Evolutionary conservation across 2,329 filamentous ascomycete species (phyloP).

Genomic region (Xylariomycetidae sp.): DNA sequence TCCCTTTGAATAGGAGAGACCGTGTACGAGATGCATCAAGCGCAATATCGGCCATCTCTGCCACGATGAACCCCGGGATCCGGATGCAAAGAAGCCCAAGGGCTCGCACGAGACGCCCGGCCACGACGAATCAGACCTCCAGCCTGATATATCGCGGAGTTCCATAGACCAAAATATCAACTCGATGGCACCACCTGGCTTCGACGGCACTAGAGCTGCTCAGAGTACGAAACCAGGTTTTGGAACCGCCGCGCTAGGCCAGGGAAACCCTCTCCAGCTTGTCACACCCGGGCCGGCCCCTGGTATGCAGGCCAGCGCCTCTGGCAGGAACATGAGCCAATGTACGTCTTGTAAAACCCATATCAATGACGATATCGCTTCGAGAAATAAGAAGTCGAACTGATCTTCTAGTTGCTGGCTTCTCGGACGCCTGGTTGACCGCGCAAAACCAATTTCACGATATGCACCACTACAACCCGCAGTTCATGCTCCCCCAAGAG

Average conservation of each 20-base stretch:
- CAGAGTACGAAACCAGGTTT: constrained; percentile 40
- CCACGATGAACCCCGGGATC: constrained; percentile 92
- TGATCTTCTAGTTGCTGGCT: constrained; percentile 62
- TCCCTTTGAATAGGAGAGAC: constrained; percentile 66
- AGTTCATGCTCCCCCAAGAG: constrained; percentile 90
- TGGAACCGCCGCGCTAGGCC: constrained; percentile 40
- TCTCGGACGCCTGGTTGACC: constrained; percentile 75
- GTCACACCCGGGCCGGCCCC: constrained; percentile 68
- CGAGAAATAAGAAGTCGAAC: no score
- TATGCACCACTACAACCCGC: constrained; percentile 89
- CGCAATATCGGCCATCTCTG: constrained; percentile 97
- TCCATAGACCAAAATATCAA: constrained; percentile 50
- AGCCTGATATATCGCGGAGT: constrained; percentile 48
- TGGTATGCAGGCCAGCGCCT: constrained; percentile 58
- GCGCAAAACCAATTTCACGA: constrained; percentile 84
- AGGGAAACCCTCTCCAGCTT: constrained; percentile 57
- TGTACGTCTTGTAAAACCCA: constrained; percentile 60
- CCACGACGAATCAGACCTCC: constrained; percentile 57
- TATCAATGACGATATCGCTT: no score
- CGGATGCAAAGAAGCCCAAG: constrained; percentile 75
- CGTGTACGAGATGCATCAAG: constrained; percentile 96
- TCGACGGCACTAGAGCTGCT: constrained; percentile 32
- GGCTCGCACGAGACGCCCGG: constrained; percentile 52
- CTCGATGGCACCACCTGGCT: constrained; percentile 52
- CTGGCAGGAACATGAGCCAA: constrained; percentile 64